Percentiles rank a stretch among this genome's conserved stretches.
Evolutionary conservation across 148 eudicot species (phyloP).

Genomic region (Cornus kousa): DNA sequence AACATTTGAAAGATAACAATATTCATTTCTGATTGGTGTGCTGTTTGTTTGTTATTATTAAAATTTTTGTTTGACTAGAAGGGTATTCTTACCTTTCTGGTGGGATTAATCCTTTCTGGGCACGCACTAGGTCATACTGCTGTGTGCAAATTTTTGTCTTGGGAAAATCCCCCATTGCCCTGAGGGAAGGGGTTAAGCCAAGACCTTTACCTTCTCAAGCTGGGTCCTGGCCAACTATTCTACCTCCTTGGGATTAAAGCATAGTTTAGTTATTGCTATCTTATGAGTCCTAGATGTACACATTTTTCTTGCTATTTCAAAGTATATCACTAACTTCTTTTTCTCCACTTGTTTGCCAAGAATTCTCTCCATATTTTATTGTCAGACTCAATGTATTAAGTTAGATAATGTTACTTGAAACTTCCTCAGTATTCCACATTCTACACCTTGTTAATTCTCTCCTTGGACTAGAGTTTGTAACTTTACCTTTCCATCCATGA

Average conservation of each 20-base stretch:
- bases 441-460: neutral
- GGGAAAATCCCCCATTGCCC: no score
- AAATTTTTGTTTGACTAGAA: neutral
- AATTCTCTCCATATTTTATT: neutral
- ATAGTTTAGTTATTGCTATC: neutral
- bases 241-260: neutral
- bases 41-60: neutral
- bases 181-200: no score
- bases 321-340: no score
- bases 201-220: no score
- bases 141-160: no score
- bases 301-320: neutral
- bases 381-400: neutral
- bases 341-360: neutral
- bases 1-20: neutral
- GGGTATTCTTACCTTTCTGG: neutral
- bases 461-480: neutral
- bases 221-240: no score
- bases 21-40: neutral
- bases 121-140: no score
- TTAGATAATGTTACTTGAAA: neutral
- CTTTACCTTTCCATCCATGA: neutral
- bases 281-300: neutral
- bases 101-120: neutral
- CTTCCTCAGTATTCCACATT: neutral